Evolutionary conservation across 805 yeast genomes (phyloP).

Genomic region (Tetrapisispora taiwanensis): DNA sequence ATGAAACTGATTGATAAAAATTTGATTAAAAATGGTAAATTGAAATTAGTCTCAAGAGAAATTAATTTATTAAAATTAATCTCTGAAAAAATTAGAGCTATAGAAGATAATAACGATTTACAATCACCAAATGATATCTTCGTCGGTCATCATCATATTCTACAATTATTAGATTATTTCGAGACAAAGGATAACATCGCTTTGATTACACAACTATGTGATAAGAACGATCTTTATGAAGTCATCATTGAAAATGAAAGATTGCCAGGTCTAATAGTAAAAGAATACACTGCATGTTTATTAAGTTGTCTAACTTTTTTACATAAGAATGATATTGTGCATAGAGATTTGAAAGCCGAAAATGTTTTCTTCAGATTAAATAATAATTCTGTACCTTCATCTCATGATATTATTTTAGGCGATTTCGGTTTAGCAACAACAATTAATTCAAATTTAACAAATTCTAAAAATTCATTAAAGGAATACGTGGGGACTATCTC

Average conservation of each 20-base stretch:
- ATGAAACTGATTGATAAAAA: slow-evolving; percentile 33
- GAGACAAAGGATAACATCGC: slow-evolving; percentile 50
- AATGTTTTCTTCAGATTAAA: slow-evolving; percentile 43
- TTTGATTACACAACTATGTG: slow-evolving; percentile 56
- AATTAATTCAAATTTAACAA: slow-evolving; percentile 28
- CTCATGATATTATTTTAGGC: slow-evolving; percentile 29
- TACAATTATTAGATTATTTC: slow-evolving; percentile 57
- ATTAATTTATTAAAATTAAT: slow-evolving; percentile 38
- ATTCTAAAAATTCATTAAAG: slow-evolving; percentile 26
- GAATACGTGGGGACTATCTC: slow-evolving; percentile 60
- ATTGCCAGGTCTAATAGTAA: slow-evolving; percentile 36
- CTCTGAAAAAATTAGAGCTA: slow-evolving; percentile 16
- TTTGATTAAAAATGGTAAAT: slow-evolving; percentile 18
- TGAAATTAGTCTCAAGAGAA: slow-evolving; percentile 46
- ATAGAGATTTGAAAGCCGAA: slow-evolving; percentile 66
- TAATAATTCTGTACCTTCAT: slow-evolving; percentile 26
- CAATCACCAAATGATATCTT: slow-evolving; percentile 8
- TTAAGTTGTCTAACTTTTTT: slow-evolving; percentile 47
- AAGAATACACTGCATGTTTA: slow-evolving; percentile 39
- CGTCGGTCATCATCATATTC: slow-evolving; percentile 39
- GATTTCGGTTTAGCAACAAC: slow-evolving; percentile 54
- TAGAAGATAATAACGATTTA: slow-evolving; percentile 21
- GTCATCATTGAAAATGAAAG: slow-evolving; percentile 39
- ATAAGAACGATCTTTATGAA: slow-evolving; percentile 61
- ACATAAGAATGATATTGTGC: slow-evolving; percentile 51